Evolutionary conservation across 768 basidiomycete species (phyloP), one percentile per base, ranked within the genome.

Genomic region (Amanita rubescens): DNA sequence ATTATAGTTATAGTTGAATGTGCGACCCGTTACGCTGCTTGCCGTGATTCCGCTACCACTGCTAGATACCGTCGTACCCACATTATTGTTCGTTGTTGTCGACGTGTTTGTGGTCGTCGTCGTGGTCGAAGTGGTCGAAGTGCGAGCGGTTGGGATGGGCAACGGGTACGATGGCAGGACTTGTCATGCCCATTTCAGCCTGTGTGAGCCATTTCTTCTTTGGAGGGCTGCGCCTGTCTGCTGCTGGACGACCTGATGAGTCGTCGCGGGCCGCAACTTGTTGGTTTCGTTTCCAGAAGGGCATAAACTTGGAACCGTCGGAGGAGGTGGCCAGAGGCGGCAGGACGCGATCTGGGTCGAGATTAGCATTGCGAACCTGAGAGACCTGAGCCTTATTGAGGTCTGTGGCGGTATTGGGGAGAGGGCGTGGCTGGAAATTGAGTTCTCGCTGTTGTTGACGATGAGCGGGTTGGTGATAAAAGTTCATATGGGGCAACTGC

Each of bases 1-100:
- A 46, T 53, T 53, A 46, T 53, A 53, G 33, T 53, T 53, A 46
- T 53, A 53, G 52, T 53, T 53, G 43, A 53, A 53, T 15, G 52
- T 53, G 44, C 52, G 52, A 53, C 52, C 52, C 35, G 52, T 37
- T 22, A 53, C 52, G 22, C 43, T 35, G 44, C 52, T 53, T 9
- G 52, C 52, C 22, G 52, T 53, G 8, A 53, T 53, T 35, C 52
- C 52, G 20, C 52, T 53, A 9, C 52, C 52, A 19, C 52, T 53
- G 33, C 52, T 53, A 11, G 52, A 53, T 3, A 53, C 52, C 44
- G 52, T 53, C 2, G 52, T 53, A 43, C 52, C 52, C 11, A 53
- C 34, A n/a, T 53, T 53, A 27, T 46, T 53, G n/a, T 45, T 53
- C 20, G 52, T 53, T 15, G 52, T 46, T 24, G 52, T 53, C 8